Base-by-base conservation (phyloP, 108 stramenopile genomes). In the Cyclostephanos invisitatus region DNA sequence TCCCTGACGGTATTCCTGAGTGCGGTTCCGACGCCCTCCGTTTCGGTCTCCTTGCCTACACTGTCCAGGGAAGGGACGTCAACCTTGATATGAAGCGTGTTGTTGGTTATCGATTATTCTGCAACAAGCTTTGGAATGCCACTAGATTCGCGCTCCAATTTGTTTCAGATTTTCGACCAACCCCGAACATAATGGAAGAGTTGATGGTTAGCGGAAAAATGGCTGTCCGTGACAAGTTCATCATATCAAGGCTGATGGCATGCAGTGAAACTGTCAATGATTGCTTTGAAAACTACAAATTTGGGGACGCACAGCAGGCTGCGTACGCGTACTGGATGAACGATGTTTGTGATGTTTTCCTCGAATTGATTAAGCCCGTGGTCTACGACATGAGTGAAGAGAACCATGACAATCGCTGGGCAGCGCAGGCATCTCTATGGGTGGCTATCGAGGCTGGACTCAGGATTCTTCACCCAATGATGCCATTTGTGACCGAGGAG, bases 61-160 rank as follows among this genome's bases (percentile, higher is more conserved):
- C 97, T 48, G 94, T 95, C 17, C 97, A 98, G 85, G 98, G 98
- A 35, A 86, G 96, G 12, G 98, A 99, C 81, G 94, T 99, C 75
- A 99, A 98, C 81, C 86, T 99, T 35, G 98, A 98, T 78, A 98
- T 98, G 84, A 94, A 96, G 59, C 91, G 97, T 50, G 97, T 99
- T 46, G 97, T 98, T 57, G 96, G 96, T 18, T 97, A 98, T 84
- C 89, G 99, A 40, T 83, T 95, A 69, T 99, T 99, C 89, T 98
- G 99, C 72, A 99, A 99, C 92, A 99, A 99, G 84, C 87, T 99
- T 44, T 99, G 99, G 99, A 98, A 99, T 80, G 97, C 97, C 24
- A 97, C 96, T 27, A 74, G 85, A 73, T 96, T 96, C 68, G 94
- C 92, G 44, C 83, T 96, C n/a, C 86, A 87, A 69, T 96, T 86